A percentile compares a stretch with the other conserved stretches of the same genome.
Evolutionary conservation across 2,329 filamentous ascomycete species (phyloP).

Genomic region (Nemania sp.): DNA sequence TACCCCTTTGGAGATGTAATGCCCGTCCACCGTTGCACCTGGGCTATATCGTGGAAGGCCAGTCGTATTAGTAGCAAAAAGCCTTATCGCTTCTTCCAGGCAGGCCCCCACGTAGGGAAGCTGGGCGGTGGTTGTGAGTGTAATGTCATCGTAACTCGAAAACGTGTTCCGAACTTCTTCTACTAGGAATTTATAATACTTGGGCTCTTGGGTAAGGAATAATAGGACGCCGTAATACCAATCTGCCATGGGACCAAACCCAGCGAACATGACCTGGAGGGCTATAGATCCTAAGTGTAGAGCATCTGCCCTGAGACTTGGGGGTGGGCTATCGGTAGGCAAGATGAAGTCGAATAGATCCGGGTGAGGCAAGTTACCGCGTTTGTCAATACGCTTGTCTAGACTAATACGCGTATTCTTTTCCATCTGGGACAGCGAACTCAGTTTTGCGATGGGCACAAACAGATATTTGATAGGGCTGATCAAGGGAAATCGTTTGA

Average conservation of each 20-base stretch:
- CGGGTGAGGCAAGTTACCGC: constrained; percentile 29
- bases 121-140: constrained; percentile 37
- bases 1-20: constrained; percentile 44
- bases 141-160: constrained; percentile 49
- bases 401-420: constrained; percentile 30
- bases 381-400: constrained; percentile 31
- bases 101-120: constrained; percentile 52
- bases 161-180: constrained; percentile 52
- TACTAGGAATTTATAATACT: constrained; percentile 42
- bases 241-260: constrained; percentile 37
- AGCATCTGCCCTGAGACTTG: constrained; percentile 23
- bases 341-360: constrained; percentile 43
- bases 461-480: constrained; percentile 36
- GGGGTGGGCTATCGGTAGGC: constrained; percentile 22
- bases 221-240: constrained; percentile 33
- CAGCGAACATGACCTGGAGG: constrained; percentile 40
- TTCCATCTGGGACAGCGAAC: constrained; percentile 18
- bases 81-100: constrained; percentile 52
- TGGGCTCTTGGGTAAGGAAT: constrained; percentile 46
- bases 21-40: constrained; percentile 42
- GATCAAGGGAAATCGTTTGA: constrained; percentile 37
- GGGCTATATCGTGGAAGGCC: constrained; percentile 42
- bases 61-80: constrained; percentile 48
- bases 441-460: constrained; percentile 29
- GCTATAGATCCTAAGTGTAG: constrained; percentile 22